phyloP scores from a whole-genome alignment of 257 asterid genomes.

The Anisodus acutangulus region DNA sequence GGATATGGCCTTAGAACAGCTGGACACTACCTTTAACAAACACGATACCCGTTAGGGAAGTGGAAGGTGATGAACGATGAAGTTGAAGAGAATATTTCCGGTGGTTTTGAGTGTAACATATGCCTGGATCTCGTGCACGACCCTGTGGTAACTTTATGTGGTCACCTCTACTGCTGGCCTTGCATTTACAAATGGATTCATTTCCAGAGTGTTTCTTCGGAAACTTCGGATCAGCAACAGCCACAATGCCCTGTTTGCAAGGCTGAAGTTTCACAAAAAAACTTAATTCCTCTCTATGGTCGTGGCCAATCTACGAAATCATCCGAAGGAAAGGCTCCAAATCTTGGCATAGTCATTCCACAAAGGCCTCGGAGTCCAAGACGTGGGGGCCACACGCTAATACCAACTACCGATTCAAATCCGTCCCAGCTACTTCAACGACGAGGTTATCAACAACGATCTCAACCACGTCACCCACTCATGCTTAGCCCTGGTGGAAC shows the following conservation, averaged over 20 bases:
- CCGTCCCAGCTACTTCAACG: constrained; percentile 43
- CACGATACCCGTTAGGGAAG: constrained; percentile 33
- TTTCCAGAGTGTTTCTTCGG: constrained; percentile 38
- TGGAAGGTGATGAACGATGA: constrained; percentile 43
- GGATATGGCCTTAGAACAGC: constrained; percentile 25
- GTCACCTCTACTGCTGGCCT: constrained; percentile 94
- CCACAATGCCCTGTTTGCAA: constrained; percentile 86
- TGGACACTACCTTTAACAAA: background rate
- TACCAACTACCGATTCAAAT: constrained; percentile 26
- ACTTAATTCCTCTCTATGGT: constrained; percentile 73
- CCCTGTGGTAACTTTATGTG: constrained; percentile 80
- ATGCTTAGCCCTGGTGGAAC: constrained; percentile 34
- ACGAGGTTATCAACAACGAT: constrained; percentile 34
- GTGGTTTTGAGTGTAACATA: constrained; percentile 76
- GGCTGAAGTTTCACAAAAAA: constrained; percentile 56
- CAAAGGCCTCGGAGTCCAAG: constrained; percentile 63
- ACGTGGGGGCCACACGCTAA: constrained; percentile 28
- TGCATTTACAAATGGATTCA: constrained; percentile 81
- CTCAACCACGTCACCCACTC: constrained; percentile 32
- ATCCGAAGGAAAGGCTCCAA: constrained; percentile 40
- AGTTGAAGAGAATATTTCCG: constrained; percentile 43
- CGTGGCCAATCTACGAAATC: constrained; percentile 51
- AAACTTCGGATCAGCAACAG: constrained; percentile 39
- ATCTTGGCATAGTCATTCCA: constrained; percentile 47
- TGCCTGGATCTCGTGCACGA: constrained; percentile 72